Evolutionary conservation across 1,139 yeast species (phyloP).

Genomic region (Nadsonia starkeyi-henricii): DNA sequence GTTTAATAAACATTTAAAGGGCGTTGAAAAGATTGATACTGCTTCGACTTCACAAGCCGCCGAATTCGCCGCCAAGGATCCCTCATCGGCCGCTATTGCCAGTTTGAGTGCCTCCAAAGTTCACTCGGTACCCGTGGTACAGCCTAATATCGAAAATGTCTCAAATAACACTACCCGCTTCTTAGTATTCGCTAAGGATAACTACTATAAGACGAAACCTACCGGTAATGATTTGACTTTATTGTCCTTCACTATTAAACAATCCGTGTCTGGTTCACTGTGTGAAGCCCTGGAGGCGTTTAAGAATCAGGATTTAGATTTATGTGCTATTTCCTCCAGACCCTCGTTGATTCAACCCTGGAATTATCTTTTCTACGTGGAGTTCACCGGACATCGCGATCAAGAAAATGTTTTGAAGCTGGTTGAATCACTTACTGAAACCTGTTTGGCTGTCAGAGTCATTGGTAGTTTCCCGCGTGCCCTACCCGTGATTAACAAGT

Average conservation of each 20-base stretch:
- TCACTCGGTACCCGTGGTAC: slow-evolving; percentile 44
- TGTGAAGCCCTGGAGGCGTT: slow-evolving; percentile 52
- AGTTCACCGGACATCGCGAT: slow-evolving; percentile 29
- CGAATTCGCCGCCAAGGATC: slow-evolving; percentile 33
- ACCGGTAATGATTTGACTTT: slow-evolving; percentile 30
- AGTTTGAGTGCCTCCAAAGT: slow-evolving; percentile 50
- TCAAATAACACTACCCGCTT: slow-evolving; percentile 75
- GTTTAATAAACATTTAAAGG: slow-evolving; percentile 24
- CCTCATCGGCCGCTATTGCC: slow-evolving; percentile 41
- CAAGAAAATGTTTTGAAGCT: slow-evolving; percentile 10
- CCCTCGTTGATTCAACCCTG: slow-evolving; percentile 52
- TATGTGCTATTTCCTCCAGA: slow-evolving; percentile 58
- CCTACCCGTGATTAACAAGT: no score
- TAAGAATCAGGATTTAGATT: slow-evolving; percentile 42
- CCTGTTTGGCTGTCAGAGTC: slow-evolving; percentile 3
- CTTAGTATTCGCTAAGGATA: slow-evolving; percentile 33
- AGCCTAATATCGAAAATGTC: slow-evolving; percentile 51
- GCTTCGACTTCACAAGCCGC: slow-evolving; percentile 82
- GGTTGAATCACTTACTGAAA: slow-evolving; percentile 10
- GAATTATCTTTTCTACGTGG: slow-evolving; percentile 78
- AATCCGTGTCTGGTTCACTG: slow-evolving; percentile 62
- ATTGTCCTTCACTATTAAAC: slow-evolving; percentile 51
- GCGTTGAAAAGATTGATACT: slow-evolving; percentile 37
- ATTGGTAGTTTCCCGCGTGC: slow-evolving; percentile 5
- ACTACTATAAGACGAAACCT: slow-evolving; percentile 2